phyloP scores from a whole-genome alignment of 208 protist genomes.

The Tritrichomonas musculus region DNA sequence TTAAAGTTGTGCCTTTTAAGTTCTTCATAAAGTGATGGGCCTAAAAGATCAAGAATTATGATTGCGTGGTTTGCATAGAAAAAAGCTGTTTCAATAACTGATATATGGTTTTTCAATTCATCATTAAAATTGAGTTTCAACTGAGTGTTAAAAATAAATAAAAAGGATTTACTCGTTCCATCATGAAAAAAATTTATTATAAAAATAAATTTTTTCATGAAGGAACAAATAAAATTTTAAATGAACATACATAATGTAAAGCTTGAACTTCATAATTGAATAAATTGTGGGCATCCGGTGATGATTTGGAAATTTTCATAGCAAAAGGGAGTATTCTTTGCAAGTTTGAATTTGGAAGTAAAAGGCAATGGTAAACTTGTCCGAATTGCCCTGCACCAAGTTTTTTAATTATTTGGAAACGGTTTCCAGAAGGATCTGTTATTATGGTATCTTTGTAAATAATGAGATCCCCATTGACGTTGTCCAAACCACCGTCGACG shows the following conservation, averaged over 20 bases:
- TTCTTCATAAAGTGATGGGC: neutral
- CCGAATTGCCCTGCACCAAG: neutral
- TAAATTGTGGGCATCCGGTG: neutral
- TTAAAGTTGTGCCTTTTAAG: neutral
- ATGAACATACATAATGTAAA: neutral
- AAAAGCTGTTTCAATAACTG: neutral
- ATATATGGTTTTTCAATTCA: neutral
- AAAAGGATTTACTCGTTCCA: neutral
- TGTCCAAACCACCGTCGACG: neutral
- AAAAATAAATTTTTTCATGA: no score
- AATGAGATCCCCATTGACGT: neutral
- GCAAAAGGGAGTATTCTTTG: neutral
- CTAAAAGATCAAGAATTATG: neutral
- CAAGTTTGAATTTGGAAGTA: neutral
- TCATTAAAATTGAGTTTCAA: neutral
- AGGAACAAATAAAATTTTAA: no score
- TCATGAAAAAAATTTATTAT: neutral
- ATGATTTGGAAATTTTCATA: slow-evolving; percentile 9
- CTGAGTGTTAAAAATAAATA: neutral
- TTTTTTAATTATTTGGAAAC: neutral
- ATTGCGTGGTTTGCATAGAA: neutral
- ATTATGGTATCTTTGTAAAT: neutral
- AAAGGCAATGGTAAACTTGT: neutral
- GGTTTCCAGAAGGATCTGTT: neutral
- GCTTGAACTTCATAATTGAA: neutral